Percentiles rank a stretch among this genome's conserved stretches.
Conservation (phyloP, 1,284 basidiomycete genomes). For the Moesziomyces sp. region DNA sequence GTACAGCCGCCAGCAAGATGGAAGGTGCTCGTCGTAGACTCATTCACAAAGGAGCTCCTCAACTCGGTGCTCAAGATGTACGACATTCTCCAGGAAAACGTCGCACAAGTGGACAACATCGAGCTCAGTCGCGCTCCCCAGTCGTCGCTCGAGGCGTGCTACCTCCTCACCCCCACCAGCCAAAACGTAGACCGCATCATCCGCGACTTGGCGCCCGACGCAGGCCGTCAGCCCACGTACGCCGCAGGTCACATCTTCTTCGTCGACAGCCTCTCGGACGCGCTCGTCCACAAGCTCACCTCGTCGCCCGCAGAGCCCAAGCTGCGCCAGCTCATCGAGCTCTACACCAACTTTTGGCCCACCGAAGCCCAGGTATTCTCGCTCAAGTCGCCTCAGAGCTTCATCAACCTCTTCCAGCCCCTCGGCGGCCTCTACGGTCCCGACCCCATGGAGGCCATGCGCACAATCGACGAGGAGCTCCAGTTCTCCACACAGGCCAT, state of each 20-base stretch:
- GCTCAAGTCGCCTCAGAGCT: constrained; percentile 58
- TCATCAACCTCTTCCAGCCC: constrained; percentile 51
- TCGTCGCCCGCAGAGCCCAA: constrained; percentile 62
- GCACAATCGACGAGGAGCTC: constrained; percentile 61
- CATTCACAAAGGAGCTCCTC: constrained; percentile 85
- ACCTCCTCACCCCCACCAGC: constrained; percentile 91
- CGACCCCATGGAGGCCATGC: constrained; percentile 53
- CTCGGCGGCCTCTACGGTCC: constrained; percentile 71
- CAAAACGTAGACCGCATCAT: constrained; percentile 93
- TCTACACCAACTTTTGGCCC: constrained; percentile 64
- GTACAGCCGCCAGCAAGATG: constrained; percentile 72
- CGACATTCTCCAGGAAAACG: constrained; percentile 65
- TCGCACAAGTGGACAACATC: constrained; percentile 65
- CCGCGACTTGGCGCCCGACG: constrained; percentile 57
- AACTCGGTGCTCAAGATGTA: constrained; percentile 88
- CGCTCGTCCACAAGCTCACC: constrained; percentile 61
- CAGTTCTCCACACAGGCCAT: constrained; percentile 60
- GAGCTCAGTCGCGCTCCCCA: constrained; percentile 57
- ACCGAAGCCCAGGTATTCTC: constrained; percentile 60
- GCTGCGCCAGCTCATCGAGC: constrained; percentile 63
- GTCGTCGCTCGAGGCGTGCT: constrained; percentile 69
- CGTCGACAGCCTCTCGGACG: constrained; percentile 78
- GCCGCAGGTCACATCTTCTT: constrained; percentile 92
- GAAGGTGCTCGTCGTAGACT: constrained; percentile 97
- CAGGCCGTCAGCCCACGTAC: constrained; percentile 73